These are phyloP conservation scores for Penicillium thymicola DNA, from an alignment of 2,329 filamentous ascomycete genomes.

Conservation along the genomic window DNA sequence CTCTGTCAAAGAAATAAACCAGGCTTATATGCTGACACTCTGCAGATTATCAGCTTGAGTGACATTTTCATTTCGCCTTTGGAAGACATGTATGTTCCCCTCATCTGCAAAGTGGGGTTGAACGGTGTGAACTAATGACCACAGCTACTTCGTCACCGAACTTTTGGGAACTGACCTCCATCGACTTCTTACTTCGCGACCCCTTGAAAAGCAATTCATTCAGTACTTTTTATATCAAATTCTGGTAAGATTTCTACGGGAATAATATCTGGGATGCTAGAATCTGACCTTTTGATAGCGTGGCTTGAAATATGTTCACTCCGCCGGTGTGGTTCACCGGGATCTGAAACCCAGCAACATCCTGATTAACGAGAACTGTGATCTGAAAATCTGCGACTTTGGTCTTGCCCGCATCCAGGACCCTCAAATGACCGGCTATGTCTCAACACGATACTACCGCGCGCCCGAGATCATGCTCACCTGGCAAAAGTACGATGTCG, in stretches of 20 bases:
- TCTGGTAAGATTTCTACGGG: constrained; percentile 60
- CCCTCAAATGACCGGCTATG: constrained; percentile 98
- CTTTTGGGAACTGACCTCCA: constrained; percentile 95
- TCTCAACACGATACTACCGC: constrained; percentile 97
- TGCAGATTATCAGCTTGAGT: constrained; percentile 90
- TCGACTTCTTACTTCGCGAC: constrained; percentile 87
- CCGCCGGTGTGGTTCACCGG: constrained; percentile 93
- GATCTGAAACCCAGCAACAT: constrained; percentile 99
- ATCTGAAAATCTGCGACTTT: constrained; percentile 99
- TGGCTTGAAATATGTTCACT: constrained; percentile 98
- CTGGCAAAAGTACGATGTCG: constrained; percentile 99
- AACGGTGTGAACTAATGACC: constrained; percentile 10
- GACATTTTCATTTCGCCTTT: constrained; percentile 99
- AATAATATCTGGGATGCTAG: not conserved
- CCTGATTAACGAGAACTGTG: constrained; percentile 98
- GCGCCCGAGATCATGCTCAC: constrained; percentile 99
- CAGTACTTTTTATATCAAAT: constrained; percentile 99
- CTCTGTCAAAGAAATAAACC: not conserved
- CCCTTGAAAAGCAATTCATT: constrained; percentile 98
- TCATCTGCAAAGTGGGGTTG: not conserved
- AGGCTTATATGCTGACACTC: constrained; percentile 15
- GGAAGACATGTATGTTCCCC: constrained; percentile 80
- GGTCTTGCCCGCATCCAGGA: constrained; percentile 96
- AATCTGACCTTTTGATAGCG: constrained; percentile 56
- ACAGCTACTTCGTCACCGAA: constrained; percentile 95